Evolutionary conservation across 1,284 basidiomycete genomes (phyloP).

Genomic region (Cryptococcus depauperatus): DNA sequence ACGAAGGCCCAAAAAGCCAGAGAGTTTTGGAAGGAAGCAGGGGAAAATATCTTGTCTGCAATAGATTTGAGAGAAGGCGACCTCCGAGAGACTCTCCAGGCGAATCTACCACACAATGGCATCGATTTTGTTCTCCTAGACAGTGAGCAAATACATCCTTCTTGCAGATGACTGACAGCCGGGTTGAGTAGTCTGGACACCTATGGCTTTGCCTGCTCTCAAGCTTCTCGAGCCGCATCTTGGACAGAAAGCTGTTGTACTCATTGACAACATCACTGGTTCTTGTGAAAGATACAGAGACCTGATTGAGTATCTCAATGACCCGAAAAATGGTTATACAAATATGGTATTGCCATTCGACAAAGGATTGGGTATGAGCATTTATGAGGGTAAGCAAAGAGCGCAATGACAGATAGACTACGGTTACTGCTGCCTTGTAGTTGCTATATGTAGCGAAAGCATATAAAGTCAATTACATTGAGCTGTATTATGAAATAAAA

Average conservation of each 20-base stretch:
- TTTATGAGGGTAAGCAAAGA: conserved; percentile 16
- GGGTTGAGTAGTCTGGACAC: conserved; percentile 22
- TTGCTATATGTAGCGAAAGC: too few species aligned
- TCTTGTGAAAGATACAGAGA: conserved; percentile 19
- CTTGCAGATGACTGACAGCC: not conserved
- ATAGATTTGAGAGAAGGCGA: conserved; percentile 32
- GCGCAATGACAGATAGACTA: too few species aligned
- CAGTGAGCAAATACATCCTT: conserved; percentile 16
- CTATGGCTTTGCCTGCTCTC: conserved; percentile 22
- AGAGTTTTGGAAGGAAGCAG: conserved; percentile 19
- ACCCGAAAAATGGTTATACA: conserved; percentile 9
- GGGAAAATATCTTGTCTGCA: conserved; percentile 10
- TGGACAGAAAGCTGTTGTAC: conserved; percentile 17
- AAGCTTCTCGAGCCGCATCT: conserved; percentile 19
- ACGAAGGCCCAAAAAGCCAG: conserved; percentile 18
- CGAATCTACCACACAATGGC: conserved; percentile 7
- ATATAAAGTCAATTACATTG: too few species aligned
- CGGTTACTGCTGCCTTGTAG: too few species aligned
- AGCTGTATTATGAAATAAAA: too few species aligned
- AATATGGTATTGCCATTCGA: conserved; percentile 20
- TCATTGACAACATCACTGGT: conserved; percentile 17
- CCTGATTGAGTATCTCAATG: conserved; percentile 15
- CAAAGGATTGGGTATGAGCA: conserved; percentile 22
- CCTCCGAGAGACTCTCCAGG: conserved; percentile 23
- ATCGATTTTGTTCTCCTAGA: conserved; percentile 28